Evolutionary conservation across 2,329 filamentous ascomycete genomes (phyloP), one percentile per base, ranked within the genome.

Genomic region (Zalaria obscura): DNA sequence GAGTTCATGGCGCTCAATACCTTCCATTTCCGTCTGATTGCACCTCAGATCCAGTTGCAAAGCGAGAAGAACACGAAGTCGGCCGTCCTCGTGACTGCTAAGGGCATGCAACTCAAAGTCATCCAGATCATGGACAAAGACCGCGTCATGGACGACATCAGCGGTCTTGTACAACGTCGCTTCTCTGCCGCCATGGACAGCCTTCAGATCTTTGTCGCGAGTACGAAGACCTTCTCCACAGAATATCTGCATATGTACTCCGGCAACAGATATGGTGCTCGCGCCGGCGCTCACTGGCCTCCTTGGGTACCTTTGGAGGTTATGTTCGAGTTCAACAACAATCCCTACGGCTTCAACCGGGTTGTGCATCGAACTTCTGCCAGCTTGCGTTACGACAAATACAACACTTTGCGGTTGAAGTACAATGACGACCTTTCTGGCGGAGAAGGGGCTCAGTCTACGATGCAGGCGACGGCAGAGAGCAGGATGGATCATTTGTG

Each of bases 301-400:
- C 91, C 91, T 1, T 99, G 91, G 91, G 85, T 96, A 37, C 91
- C 91, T 0, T 81, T 98, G 66, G 91, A 99, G 63, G 85, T 94
- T 52, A 95, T 98, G 81, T 95, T 94, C 54, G 88, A 96, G 60
- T 98, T 95, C 61, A 70, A 89, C 49, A 74, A 83, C 4, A 88
- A 93, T 59, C 89, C 91, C 0, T 94, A 94, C 55, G 91, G 93
- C n/a, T 98, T 98, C 69, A 89, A 89, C 58, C 79, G 91, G 45
- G 88, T 98, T 27, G 88, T 99, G 7, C 86, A 96, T 59, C 89
- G 93, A 60, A 98, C 91, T 1, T 98, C 89, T 4, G 91, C 89
- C 25, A 88, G 82, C 66, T 70, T 98, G 50, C 79, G 89, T 45
- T 96, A 93, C 59, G 89, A 98, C 68, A 96, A 98, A 62, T 95